Percentiles rank a stretch among this genome's conserved stretches.
Evolutionary conservation across 31 red algal species (phyloP).

Genomic region (Pterothamnion heteromorphum): DNA sequence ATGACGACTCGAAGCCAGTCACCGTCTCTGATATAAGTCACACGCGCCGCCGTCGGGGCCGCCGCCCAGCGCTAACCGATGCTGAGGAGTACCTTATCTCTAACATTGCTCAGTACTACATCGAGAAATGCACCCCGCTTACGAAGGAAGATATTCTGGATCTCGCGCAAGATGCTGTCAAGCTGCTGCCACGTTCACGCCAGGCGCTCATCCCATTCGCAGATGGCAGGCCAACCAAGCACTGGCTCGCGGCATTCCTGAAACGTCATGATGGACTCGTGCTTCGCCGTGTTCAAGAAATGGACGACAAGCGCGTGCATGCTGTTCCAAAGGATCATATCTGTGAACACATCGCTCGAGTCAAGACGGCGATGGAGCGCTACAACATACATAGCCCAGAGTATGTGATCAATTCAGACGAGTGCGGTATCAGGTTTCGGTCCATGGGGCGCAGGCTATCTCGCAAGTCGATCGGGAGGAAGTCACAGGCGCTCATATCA

Average conservation of each 20-base stretch:
- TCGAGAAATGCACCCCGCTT: not conserved
- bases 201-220: not conserved
- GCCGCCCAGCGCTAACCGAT: not conserved
- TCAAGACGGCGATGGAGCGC: not conserved
- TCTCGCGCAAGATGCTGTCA: not conserved
- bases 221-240: not conserved
- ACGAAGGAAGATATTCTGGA: not conserved
- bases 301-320: not conserved
- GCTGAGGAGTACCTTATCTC: not conserved
- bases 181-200: not conserved
- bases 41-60: not conserved
- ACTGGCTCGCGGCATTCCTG: not conserved
- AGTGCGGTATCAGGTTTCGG: not conserved
- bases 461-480: not conserved
- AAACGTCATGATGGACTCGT: not conserved
- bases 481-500: not conserved
- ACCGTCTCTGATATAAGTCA: not conserved
- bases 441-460: not conserved
- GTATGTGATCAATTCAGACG: not conserved
- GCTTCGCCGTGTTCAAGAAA: not conserved
- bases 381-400: not conserved
- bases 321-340: not conserved
- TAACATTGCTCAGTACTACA: not conserved
- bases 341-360: not conserved
- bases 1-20: not conserved